phyloP scores from a whole-genome alignment of 441 rosid genomes.

The Aleurites moluccanus region DNA sequence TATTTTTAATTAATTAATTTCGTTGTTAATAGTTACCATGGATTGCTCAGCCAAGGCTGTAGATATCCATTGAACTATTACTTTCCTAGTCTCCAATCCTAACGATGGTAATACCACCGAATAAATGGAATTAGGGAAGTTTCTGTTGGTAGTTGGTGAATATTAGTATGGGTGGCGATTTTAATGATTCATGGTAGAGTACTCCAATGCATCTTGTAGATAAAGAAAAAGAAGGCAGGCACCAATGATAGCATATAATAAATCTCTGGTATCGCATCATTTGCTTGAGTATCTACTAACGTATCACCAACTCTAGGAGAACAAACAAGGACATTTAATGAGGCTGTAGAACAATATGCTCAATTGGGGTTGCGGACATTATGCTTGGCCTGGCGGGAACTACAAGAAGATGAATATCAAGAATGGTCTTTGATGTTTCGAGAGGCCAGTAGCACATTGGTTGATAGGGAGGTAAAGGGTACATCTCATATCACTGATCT shows the following conservation, averaged over 20 bases:
- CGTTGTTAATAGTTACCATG: background rate
- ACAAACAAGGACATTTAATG: slow-evolving; percentile 75
- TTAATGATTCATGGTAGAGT: background rate
- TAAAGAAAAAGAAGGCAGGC: background rate
- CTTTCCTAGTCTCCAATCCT: background rate
- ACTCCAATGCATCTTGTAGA: background rate
- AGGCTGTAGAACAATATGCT: slow-evolving; percentile 93
- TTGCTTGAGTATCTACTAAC: slow-evolving; percentile 20
- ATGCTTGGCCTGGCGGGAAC: slow-evolving; percentile 96
- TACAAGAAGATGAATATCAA: slow-evolving; percentile 78
- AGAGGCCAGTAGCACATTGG: slow-evolving; percentile 27
- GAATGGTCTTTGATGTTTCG: slow-evolving; percentile 69
- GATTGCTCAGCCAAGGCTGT: background rate
- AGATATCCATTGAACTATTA: background rate
- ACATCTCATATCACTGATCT: slow-evolving; percentile 7
- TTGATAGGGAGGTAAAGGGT: slow-evolving; percentile 52
- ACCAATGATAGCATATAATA: background rate
- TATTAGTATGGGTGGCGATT: background rate
- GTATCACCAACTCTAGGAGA: slow-evolving; percentile 57
- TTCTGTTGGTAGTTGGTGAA: background rate
- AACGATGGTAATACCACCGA: background rate
- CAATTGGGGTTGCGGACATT: slow-evolving; percentile 93
- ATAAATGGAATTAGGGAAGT: background rate
- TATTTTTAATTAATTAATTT: background rate
- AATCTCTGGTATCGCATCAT: background rate